Conservation (phyloP, 345 rosid species). For the Excoecaria agallocha region DNA sequence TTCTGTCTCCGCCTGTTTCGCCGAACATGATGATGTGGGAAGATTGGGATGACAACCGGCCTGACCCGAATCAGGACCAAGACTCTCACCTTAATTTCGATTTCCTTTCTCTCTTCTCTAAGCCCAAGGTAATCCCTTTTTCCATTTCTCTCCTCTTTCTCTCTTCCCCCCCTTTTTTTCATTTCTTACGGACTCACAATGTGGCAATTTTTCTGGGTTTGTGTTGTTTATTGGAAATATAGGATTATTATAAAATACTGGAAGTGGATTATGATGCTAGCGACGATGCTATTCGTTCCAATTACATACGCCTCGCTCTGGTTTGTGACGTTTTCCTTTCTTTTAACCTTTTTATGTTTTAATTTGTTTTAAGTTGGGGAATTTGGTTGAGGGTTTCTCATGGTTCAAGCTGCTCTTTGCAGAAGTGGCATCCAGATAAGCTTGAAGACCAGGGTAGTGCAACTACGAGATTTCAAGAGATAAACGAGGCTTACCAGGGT, state of each 20-base stretch:
- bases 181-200: background rate
- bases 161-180: background rate
- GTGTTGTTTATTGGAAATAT: background rate
- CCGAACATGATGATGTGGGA: slow-evolving; percentile 45
- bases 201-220: background rate
- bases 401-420: slow-evolving; percentile 21
- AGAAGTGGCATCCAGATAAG: slow-evolving; percentile 99
- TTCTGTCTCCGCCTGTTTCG: background rate
- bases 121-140: slow-evolving; percentile 53
- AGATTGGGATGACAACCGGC: slow-evolving; percentile 30
- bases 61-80: slow-evolving; percentile 4
- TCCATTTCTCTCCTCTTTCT: background rate
- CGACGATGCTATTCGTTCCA: slow-evolving; percentile 86
- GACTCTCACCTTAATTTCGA: slow-evolving; percentile 56
- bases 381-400: background rate
- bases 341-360: background rate
- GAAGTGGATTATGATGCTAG: slow-evolving; percentile 77
- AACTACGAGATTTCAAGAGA: slow-evolving; percentile 87
- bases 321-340: slow-evolving; percentile 29
- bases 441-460: slow-evolving; percentile 56
- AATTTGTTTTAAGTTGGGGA: background rate
- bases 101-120: slow-evolving; percentile 56
- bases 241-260: slow-evolving; percentile 90
- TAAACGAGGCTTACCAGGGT: slow-evolving; percentile 97
- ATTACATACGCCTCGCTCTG: slow-evolving; percentile 90